A percentile compares a stretch with the other conserved stretches of the same genome.
These are phyloP conservation scores for Crithidia bombi DNA, from an alignment of 208 protist species.

Conservation along the genomic window DNA sequence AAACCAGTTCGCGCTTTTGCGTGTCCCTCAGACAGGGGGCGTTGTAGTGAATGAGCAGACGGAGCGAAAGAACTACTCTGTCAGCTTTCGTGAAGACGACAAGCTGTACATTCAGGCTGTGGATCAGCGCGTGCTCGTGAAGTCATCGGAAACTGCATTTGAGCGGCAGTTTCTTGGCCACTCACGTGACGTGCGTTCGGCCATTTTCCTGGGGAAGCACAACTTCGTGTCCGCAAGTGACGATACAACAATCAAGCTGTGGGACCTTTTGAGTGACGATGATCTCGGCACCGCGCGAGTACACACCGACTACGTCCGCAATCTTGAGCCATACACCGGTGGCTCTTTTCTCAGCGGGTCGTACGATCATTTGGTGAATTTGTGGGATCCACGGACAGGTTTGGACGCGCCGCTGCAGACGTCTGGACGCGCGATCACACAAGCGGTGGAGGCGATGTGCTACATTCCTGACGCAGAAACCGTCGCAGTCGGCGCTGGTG, in stretches of 20 bases:
- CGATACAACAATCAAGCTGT: constrained; percentile 84
- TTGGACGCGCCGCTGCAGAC: constrained; percentile 58
- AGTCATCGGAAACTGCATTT: constrained; percentile 85
- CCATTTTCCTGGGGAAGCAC: constrained; percentile 73
- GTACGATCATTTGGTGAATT: constrained; percentile 82
- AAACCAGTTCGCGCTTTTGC: constrained; percentile 80
- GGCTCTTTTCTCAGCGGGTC: constrained; percentile 83
- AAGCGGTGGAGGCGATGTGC: constrained; percentile 70
- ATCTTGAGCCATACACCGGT: constrained; percentile 57
- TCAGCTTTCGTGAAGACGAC: constrained; percentile 82
- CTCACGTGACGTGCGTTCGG: constrained; percentile 73
- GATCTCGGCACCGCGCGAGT: constrained; percentile 49
- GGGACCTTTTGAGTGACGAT: constrained; percentile 75
- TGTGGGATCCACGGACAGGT: constrained; percentile 82
- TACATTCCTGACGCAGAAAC: constrained; percentile 40
- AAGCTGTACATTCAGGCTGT: constrained; percentile 80
- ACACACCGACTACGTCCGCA: constrained; percentile 90
- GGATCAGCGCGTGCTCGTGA: constrained; percentile 77
- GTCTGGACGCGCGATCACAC: constrained; percentile 29
- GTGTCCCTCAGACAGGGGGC: constrained; percentile 77
- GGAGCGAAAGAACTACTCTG: constrained; percentile 72
- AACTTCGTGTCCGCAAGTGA: constrained; percentile 86
- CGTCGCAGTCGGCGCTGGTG: constrained; percentile 57
- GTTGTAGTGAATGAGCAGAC: constrained; percentile 84
- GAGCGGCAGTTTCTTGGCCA: constrained; percentile 81